phyloP scores from a whole-genome alignment of 805 yeast species.

The Saccharomycopsis fibuligera region DNA sequence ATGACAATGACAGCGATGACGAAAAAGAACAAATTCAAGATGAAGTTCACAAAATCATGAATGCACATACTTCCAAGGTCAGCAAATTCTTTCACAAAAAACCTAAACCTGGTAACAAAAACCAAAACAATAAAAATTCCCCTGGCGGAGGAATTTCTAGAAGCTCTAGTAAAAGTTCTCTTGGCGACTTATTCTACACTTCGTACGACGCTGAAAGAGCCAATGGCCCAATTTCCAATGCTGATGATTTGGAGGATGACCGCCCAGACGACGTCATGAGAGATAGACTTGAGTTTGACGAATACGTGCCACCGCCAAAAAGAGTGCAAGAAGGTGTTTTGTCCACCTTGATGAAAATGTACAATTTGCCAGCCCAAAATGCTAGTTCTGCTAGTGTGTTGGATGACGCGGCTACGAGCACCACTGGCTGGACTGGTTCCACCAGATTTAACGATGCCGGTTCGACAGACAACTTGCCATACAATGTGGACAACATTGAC shows the following conservation, averaged over 20 bases:
- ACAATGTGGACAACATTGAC: not conserved
- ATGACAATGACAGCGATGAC: conserved; percentile 10
- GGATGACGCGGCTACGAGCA: not conserved
- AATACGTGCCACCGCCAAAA: conserved; percentile 16
- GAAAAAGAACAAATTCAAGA: conserved; percentile 6
- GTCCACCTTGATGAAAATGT: conserved; percentile 67
- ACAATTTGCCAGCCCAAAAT: conserved; percentile 38
- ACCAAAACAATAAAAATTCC: not conserved
- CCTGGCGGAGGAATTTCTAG: conserved; percentile 3
- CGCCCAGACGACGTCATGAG: conserved; percentile 1
- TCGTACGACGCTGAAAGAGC: not conserved
- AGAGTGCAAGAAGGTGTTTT: conserved; percentile 81
- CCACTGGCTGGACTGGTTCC: not conserved
- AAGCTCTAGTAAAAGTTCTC: conserved; percentile 11
- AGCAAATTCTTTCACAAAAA: not conserved
- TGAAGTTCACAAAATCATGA: conserved; percentile 4
- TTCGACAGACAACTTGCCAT: not conserved
- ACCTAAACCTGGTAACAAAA: not conserved
- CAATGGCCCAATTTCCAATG: not conserved
- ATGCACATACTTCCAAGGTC: not conserved
- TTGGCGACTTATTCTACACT: conserved; percentile 8
- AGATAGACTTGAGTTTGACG: conserved; percentile 6
- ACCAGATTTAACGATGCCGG: not conserved
- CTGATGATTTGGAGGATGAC: not conserved
- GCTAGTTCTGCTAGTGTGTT: conserved; percentile 2